Evolutionary conservation across 345 rosid genomes (phyloP).

Genomic region (Eucalyptus regnans): DNA sequence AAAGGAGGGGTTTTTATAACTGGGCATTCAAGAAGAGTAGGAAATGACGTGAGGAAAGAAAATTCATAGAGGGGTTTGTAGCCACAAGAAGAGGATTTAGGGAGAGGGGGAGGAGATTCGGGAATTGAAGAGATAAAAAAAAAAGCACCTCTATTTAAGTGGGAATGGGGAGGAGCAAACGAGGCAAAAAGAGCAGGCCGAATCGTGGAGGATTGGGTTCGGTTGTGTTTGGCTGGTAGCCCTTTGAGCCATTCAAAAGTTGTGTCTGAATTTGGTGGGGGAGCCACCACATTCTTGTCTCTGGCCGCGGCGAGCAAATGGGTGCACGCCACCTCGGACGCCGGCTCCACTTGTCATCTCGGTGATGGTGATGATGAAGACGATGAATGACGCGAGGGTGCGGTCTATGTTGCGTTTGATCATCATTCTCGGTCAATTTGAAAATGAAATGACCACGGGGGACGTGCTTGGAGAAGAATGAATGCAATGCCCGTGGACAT

Average conservation of each 20-base stretch:
- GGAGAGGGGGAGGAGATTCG: background rate
- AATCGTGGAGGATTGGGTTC: background rate
- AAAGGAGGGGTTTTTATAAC: background rate
- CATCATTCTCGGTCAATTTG: background rate
- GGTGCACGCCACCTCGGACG: background rate
- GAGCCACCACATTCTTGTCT: background rate
- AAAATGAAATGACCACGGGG: background rate
- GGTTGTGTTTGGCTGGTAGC: background rate
- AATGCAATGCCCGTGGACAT: background rate
- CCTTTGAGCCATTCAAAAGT: background rate
- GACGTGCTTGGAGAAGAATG: background rate
- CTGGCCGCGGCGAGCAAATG: background rate
- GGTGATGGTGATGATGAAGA: background rate
- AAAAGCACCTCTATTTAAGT: background rate
- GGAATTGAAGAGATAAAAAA: background rate
- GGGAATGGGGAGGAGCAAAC: background rate
- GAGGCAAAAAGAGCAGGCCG: background rate
- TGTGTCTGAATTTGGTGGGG: background rate
- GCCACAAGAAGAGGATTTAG: background rate
- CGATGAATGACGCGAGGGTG: background rate
- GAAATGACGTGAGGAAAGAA: background rate
- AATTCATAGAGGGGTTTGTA: background rate
- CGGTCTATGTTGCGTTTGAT: background rate
- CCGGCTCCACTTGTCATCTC: background rate
- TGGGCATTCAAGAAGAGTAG: background rate